Evolutionary conservation across 352 stramenopile genomes (phyloP), one percentile per base, ranked within the genome.

Genomic region (Phytophthora litchii): DNA sequence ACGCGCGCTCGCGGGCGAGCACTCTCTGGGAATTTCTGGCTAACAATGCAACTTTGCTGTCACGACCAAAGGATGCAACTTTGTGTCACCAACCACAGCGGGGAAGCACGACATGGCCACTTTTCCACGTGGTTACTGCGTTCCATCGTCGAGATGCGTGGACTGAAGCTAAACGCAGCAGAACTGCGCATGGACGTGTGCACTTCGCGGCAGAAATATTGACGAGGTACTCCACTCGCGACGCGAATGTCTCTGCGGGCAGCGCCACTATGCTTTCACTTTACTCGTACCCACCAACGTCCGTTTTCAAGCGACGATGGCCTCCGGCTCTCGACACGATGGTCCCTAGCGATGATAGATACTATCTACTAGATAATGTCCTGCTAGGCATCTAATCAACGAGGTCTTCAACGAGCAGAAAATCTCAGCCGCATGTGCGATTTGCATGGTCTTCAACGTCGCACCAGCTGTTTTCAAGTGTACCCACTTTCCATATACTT

Each of bases 51-150:
- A 34, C 10, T 34, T 34, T 34, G 29, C 29, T 11, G 10, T 17
- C 17, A 45, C 31, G 10, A 31, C 12, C 23, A 27, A n/a, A n/a
- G n/a, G n/a, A n/a, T n/a, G n/a, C n/a, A n/a, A n/a, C 38, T 44
- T 13, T 20, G 4, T n/a, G n/a, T n/a, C n/a, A n/a, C 37, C 20
- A 46, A 3, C 10, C 20, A 31, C 19, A 29, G 10, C 20, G n/a
- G n/a, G n/a, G n/a, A n/a, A n/a, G n/a, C n/a, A n/a, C n/a, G n/a
- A 36, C 14, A 3, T 14, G 21, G 21, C 48, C 23, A 37, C 9
- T 44, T 48, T 60, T 48, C 25, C 57, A 65, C 57, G 57, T 65
- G 57, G 57, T 65, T 65, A 64, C 37, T 1, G 45, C 31, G 23
- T 5, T 27, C 14, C 29, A 34, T 34, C 14, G 36, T 10, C 19